These are phyloP conservation scores for Eruca vesicaria DNA, from an alignment of 441 rosid genomes.

Conservation along the genomic window DNA sequence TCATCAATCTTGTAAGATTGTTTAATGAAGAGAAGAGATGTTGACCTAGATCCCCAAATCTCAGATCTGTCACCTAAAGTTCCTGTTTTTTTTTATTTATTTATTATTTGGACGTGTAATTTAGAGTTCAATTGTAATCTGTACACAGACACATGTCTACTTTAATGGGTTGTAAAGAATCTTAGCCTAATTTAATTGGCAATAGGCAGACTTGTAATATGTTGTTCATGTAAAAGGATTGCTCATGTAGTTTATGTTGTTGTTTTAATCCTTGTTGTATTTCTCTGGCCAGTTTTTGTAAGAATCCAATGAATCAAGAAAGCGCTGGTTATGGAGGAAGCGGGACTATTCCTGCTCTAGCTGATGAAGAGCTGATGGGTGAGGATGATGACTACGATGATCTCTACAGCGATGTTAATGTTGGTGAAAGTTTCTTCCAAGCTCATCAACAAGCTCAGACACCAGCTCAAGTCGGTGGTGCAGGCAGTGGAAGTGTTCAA, in stretches of 20 bases:
- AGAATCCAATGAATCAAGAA: slow-evolving; percentile 56
- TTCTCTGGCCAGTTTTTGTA: slow-evolving; percentile 38
- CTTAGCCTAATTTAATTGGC: slow-evolving; percentile 12
- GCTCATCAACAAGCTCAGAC: slow-evolving; percentile 61
- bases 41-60: slow-evolving; percentile 30
- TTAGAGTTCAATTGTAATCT: not conserved
- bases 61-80: slow-evolving; percentile 22
- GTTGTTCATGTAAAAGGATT: slow-evolving; percentile 8
- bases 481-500: slow-evolving; percentile 46
- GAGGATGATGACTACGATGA: slow-evolving; percentile 98
- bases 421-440: slow-evolving; percentile 82
- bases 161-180: slow-evolving; percentile 17
- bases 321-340: slow-evolving; percentile 66
- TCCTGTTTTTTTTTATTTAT: not conserved
- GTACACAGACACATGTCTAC: not conserved
- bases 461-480: slow-evolving; percentile 40
- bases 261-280: slow-evolving; percentile 25
- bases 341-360: slow-evolving; percentile 92
- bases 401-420: slow-evolving; percentile 93
- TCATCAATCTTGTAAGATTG: slow-evolving; percentile 10
- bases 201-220: slow-evolving; percentile 15
- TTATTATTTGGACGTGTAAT: not conserved
- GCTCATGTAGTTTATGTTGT: not conserved
- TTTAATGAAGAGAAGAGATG: not conserved
- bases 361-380: slow-evolving; percentile 83